phyloP scores from a whole-genome alignment of 352 stramenopile genomes.

The Globisporangium okanoganense region DNA sequence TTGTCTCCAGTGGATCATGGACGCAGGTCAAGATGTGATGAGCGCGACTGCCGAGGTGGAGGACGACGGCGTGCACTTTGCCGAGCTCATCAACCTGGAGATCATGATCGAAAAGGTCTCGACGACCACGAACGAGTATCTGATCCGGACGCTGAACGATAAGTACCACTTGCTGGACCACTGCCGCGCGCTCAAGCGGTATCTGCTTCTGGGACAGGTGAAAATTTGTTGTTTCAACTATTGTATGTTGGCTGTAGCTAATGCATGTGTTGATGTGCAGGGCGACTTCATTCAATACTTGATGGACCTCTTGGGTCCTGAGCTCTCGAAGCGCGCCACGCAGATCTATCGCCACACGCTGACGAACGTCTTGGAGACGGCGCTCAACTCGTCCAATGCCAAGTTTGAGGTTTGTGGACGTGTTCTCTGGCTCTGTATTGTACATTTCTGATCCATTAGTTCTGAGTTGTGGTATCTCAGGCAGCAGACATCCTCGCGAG shows the following conservation, averaged over 20 bases:
- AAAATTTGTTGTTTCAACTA: neutral
- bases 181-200: conserved; percentile 95
- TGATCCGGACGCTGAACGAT: conserved; percentile 91
- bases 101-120: conserved; percentile 78
- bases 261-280: conserved; percentile 22
- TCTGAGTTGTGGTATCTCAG: conserved; percentile 25
- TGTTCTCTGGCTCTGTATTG: no score
- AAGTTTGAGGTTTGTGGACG: conserved; percentile 83
- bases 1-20: conserved; percentile 64
- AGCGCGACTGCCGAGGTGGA: conserved; percentile 43
- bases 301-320: conserved; percentile 91
- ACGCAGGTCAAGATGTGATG: conserved; percentile 39
- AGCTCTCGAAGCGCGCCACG: conserved; percentile 86
- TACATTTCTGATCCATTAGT: no score
- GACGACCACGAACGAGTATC: conserved; percentile 80
- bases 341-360: conserved; percentile 96
- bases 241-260: neutral
- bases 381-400: conserved; percentile 94
- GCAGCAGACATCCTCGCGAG: conserved; percentile 89
- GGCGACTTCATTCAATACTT: conserved; percentile 97
- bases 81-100: conserved; percentile 65
- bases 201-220: conserved; percentile 97
- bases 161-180: conserved; percentile 94
- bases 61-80: conserved; percentile 64
- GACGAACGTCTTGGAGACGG: conserved; percentile 91